Base-by-base conservation (phyloP, 306 rosid species). In the Rubus idaeus region DNA sequence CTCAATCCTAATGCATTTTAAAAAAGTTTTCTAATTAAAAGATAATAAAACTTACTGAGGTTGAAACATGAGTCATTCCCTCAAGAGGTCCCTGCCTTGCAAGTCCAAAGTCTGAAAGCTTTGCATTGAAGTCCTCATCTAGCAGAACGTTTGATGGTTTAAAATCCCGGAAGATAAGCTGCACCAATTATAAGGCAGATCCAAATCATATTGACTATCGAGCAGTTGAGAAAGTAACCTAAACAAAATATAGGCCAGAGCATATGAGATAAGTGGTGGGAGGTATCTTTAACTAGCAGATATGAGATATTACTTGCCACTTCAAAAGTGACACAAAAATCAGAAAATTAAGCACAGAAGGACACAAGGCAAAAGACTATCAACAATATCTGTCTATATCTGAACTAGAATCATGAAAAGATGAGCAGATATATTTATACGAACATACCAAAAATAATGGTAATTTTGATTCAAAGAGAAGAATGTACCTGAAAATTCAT, bases 61-160 rank as follows among this genome's bases (percentile, higher is more conserved):
- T 95, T 78, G 96, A 95, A 80, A 95, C 89, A 66, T 95, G 95
- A 77, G 97, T 88, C 70, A 78, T 85, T 71, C 99, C 99, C 78
- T 87, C 90, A 0, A 87, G 67, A 71, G 99, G 99, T 81, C 99
- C 99, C 84, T 91, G 99, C 81, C 97, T 86, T 16, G 99, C 99
- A n/a, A 95, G 89, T 81, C 99, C 99, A 73, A 95, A 95, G 87
- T 95, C 99, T 10, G 99, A 95, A 84, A 95, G 99, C 85, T 95
- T 95, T 13, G 97, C 99, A 85, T 85, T 92, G 78, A 89, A 92
- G 39, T 90, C 96, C 86, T 84, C 97, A 45, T 95, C 99, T 51
- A 95, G 91, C 72, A 95, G 78, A 83, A 95, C 79, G 75, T 95
- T 95, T 62, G 99, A 92, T 1, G 96, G 87, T 83, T 95, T 95